phyloP scores from a whole-genome alignment of 2,329 filamentous ascomycete genomes.

The Phaeoacremonium minimum region DNA sequence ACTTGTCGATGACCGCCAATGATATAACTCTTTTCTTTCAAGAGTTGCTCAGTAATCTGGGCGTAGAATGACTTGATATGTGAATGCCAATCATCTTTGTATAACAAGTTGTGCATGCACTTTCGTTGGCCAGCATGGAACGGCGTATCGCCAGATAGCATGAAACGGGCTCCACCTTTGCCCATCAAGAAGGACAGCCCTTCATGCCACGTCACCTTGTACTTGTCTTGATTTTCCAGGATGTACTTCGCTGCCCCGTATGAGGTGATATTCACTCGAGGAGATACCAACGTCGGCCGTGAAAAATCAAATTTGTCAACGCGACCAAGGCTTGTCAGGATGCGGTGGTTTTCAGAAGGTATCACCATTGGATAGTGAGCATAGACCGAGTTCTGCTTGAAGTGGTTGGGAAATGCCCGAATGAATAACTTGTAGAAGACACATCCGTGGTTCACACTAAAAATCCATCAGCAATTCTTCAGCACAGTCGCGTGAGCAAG shows the following conservation, averaged over 20 bases:
- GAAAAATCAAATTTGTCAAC: constrained; percentile 67
- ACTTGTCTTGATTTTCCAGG: constrained; percentile 55
- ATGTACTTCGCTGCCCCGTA: constrained; percentile 59
- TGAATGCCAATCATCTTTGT: constrained; percentile 56
- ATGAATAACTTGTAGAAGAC: constrained; percentile 82
- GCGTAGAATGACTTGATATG: constrained; percentile 66
- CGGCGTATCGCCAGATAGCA: constrained; percentile 47
- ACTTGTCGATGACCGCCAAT: constrained; percentile 59
- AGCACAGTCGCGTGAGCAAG: too few species aligned
- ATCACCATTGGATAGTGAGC: constrained; percentile 73
- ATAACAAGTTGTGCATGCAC: constrained; percentile 53
- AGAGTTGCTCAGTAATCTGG: constrained; percentile 54
- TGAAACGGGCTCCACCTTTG: constrained; percentile 46
- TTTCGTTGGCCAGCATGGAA: constrained; percentile 45
- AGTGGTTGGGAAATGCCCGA: constrained; percentile 75
- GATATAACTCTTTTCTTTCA: constrained; percentile 61
- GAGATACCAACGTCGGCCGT: constrained; percentile 47
- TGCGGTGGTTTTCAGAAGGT: constrained; percentile 67
- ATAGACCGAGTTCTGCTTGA: constrained; percentile 73
- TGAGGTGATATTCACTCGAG: constrained; percentile 53
- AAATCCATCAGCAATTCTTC: too few species aligned
- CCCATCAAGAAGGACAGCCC: constrained; percentile 61
- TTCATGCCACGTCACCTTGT: constrained; percentile 61
- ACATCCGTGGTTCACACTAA: constrained; percentile 73
- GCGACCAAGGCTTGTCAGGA: constrained; percentile 63